These are phyloP conservation scores for Flaveria brownii DNA, from an alignment of 129 eudicot species.

Conservation along the genomic window DNA sequence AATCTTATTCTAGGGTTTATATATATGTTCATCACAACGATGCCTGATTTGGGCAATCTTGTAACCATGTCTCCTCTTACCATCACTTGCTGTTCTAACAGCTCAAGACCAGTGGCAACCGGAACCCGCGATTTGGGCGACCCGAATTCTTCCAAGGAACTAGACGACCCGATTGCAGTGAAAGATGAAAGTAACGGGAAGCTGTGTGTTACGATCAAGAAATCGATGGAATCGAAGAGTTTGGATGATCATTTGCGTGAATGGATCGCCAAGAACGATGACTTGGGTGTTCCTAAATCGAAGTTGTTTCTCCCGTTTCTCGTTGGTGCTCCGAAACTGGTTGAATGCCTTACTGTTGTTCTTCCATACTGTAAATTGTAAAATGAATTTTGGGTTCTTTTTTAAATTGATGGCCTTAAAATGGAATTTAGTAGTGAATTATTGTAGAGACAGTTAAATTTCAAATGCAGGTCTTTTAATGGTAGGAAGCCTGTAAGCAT, in stretches of 20 bases:
- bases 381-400: neutral
- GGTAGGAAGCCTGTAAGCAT: neutral
- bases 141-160: neutral
- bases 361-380: neutral
- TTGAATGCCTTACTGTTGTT: neutral
- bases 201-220: slow-evolving; percentile 22
- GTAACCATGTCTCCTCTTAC: slow-evolving; percentile 15
- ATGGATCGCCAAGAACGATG: slow-evolving; percentile 46
- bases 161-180: neutral
- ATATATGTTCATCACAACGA: slow-evolving; percentile 25
- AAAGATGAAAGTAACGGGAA: neutral
- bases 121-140: slow-evolving; percentile 4
- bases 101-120: slow-evolving; percentile 9
- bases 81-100: slow-evolving; percentile 25
- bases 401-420: neutral
- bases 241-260: slow-evolving; percentile 43
- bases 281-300: slow-evolving; percentile 36
- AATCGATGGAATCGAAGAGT: slow-evolving; percentile 32
- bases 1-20: slow-evolving; percentile 15
- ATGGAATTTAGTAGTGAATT: neutral
- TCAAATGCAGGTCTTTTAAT: neutral
- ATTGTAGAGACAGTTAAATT: neutral
- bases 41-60: slow-evolving; percentile 41
- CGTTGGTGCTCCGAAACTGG: slow-evolving; percentile 36
- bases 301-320: slow-evolving; percentile 53